Evolutionary conservation across 768 basidiomycete genomes (phyloP).

Genomic region (Tylopilus plumbeoviolaceoides): DNA sequence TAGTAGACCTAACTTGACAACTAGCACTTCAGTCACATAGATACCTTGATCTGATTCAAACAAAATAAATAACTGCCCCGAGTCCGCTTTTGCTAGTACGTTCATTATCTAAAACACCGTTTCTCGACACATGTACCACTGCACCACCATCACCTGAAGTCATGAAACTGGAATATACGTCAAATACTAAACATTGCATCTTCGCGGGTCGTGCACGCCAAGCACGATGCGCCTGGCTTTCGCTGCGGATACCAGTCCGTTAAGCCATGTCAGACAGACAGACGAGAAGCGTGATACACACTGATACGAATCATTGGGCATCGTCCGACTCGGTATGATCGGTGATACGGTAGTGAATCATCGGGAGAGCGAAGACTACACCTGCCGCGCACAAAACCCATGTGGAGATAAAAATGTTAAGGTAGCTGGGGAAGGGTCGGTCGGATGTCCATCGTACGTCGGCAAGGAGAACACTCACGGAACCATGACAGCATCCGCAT

Average conservation of each 20-base stretch:
- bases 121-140: neutral
- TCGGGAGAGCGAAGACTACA: constrained; percentile 63
- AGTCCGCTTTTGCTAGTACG: neutral
- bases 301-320: constrained; percentile 41
- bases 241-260: constrained; percentile 8
- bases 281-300: neutral
- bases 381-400: constrained; percentile 69
- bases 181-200: neutral
- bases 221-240: constrained; percentile 1
- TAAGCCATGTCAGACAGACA: neutral
- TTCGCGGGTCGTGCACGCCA: neutral
- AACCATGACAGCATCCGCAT: constrained; percentile 55
- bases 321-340: constrained; percentile 53
- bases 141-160: neutral
- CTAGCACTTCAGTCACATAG: neutral
- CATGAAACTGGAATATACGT: neutral
- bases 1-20: too few relatives aligned
- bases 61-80: neutral
- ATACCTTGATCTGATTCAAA: too few relatives aligned
- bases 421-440: constrained; percentile 37
- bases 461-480: constrained; percentile 45
- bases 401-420: constrained; percentile 70
- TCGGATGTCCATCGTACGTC: neutral
- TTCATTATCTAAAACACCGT: neutral
- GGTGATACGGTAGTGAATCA: constrained; percentile 69